phyloP scores from a whole-genome alignment of 2,329 filamentous ascomycete species.

The Ascocoryne sarcoides region DNA sequence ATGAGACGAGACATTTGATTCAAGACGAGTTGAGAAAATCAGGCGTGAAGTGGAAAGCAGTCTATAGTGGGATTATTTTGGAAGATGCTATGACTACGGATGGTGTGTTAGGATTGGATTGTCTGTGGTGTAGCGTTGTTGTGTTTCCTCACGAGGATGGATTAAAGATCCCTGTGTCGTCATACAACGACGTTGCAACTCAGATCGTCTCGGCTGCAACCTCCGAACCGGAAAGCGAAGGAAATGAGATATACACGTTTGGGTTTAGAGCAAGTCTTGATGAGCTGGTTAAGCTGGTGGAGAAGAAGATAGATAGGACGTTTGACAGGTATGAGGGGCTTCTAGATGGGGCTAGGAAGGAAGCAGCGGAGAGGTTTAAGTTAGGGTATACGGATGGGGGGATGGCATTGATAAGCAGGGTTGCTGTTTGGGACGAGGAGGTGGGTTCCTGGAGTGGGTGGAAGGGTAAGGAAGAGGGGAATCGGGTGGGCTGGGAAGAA shows the following conservation, averaged over 20 bases:
- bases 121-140: conserved; percentile 7
- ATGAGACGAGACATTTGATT: conserved; percentile 7
- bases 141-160: conserved; percentile 4
- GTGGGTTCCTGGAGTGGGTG: conserved; percentile 8
- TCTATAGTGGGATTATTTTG: conserved; percentile 9
- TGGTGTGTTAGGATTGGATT: conserved; percentile 12
- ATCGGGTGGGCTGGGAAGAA: background rate
- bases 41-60: conserved; percentile 6
- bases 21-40: conserved; percentile 6
- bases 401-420: conserved; percentile 10
- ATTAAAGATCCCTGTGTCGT: conserved; percentile 4
- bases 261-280: conserved; percentile 6
- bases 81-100: conserved; percentile 12
- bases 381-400: conserved; percentile 14
- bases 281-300: conserved; percentile 6
- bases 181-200: conserved; percentile 6
- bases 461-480: background rate
- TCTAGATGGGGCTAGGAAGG: conserved; percentile 10
- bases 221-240: background rate
- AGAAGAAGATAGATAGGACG: conserved; percentile 6
- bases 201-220: background rate
- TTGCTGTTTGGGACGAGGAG: conserved; percentile 13
- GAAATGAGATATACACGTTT: conserved; percentile 2
- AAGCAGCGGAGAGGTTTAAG: conserved; percentile 13
- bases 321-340: conserved; percentile 12